Percentiles rank a stretch among this genome's conserved stretches.
Conservation (phyloP, 495 filamentous ascomycete genomes). For the Neurospora sp. region DNA sequence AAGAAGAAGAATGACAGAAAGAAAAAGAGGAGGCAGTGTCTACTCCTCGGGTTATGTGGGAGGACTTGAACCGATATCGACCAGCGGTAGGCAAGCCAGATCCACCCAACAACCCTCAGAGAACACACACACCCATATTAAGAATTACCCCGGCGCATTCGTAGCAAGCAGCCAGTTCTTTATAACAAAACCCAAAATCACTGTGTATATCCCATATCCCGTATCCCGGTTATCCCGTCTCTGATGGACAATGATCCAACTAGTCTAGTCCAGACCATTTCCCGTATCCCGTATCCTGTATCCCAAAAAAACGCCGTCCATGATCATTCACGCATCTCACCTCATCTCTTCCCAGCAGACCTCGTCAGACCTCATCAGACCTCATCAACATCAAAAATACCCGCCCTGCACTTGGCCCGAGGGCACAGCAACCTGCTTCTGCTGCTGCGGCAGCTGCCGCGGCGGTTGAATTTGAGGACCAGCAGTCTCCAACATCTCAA, state of each 20-base stretch:
- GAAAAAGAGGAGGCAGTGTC: background rate
- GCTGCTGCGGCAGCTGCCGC: background rate
- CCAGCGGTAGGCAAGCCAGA: no score
- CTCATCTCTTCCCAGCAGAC: background rate
- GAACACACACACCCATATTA: background rate
- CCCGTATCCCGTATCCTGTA: background rate
- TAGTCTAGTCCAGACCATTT: background rate
- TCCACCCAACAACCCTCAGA: no score
- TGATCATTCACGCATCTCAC: background rate
- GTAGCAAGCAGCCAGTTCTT: background rate
- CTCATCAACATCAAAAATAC: background rate
- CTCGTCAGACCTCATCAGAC: background rate
- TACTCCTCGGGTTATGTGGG: no score
- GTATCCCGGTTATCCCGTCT: background rate
- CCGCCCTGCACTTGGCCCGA: background rate
- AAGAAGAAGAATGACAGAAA: background rate
- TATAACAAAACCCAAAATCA: background rate
- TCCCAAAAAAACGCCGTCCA: background rate
- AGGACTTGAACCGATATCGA: no score
- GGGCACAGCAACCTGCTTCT: background rate
- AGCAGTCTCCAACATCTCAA: slow-evolving; percentile 41
- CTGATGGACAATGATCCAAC: background rate
- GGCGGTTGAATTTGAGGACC: background rate
- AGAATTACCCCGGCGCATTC: background rate
- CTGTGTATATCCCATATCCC: background rate